Base-by-base conservation (phyloP, 768 basidiomycete species). In the Rhizopogon vinicolor region DNA sequence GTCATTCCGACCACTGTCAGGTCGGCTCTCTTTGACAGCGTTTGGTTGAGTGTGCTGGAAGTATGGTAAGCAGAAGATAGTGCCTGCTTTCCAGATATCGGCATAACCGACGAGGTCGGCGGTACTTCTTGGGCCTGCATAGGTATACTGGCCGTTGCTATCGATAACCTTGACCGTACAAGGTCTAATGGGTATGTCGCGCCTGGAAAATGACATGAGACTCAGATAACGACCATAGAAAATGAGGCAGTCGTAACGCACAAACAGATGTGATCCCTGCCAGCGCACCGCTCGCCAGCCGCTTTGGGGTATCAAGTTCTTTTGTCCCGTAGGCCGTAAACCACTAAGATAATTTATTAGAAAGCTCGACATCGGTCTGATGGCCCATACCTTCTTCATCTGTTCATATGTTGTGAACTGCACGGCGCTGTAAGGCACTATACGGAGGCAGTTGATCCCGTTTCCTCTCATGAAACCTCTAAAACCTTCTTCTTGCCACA, bases 191-290 rank as follows among this genome's bases (percentile, higher is more conserved):
- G 96, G 74, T 94, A 92, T 72, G 91, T 93, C 45, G 90, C 79
- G 61, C 86, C 90, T 91, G 53, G 16, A 45, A 22, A 4, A 37
- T 3, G 12, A 14, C 10, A 57, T 50, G 57, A 50, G 48, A 31
- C 18, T 50, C 35, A 57, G 46, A 56, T 35, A 61, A 52, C 33
- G 33, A 56, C 43, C 42, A 55, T 44, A 54, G 41, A 41, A 56
- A 52, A 16, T 48, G 58, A 14, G 53, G 55, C 29, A 35, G 52
- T 45, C 28, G 31, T 50, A 33, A 82, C 90, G 66, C 65, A 93
- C 93, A 91, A 59, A 99, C 96, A 57, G 93, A 94, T 8, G 91
- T 89, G 59, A 98, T 91, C 28, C 96, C 96, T 49, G 96, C 96
- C 12, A 96, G 73, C 18, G 93, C 93, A 59, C 96, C 96, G 53